Evolutionary conservation across 2,329 filamentous ascomycete genomes (phyloP), one percentile per base, ranked within the genome.

Genomic region (Diaporthe humulicola): DNA sequence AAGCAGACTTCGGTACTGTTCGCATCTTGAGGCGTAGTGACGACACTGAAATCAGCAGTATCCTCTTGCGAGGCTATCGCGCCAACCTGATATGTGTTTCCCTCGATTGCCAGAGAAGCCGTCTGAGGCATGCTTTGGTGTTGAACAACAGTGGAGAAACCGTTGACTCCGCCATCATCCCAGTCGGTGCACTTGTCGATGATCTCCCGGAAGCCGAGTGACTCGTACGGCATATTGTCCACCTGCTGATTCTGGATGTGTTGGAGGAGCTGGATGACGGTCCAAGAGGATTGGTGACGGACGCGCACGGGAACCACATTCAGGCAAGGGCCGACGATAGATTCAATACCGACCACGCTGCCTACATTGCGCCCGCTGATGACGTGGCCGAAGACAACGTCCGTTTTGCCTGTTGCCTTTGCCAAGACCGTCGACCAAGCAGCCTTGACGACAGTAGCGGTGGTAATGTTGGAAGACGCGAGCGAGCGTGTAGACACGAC

Each of bases 381-480:
- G 72, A 84, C 81, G 71, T 85, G 82, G 1, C 85, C 84, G 48
- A 86, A 86, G 17, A 86, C 82, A 54, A 86, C 79, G 74, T 87
- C 86, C 1, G 78, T 75, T 30, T 78, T 81, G n/a, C 81, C 79
- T 0, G 85, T 81, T 33, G 82, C 72, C 12, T 82, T 81, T 4
- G 84, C 82, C 7, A 87, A 78, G 15, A 84, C 83, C 2, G 80
- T 77, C 0, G 86, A 82, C 86, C 86, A 87, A 0, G 86, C 85
- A n/a, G 84, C 85, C 73, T 87, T 87, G 77, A 87, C 79, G 28
- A 87, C 71, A 0, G 85, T 87, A 10, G 86, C 85, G 14, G 79
- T 79, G 12, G 84, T 85, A 67, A 85, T 82, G 77, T 75, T 71
- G 42, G 75, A 75, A 3, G 75, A 61, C 25, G 58, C n/a, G 38